Conservation (phyloP, 139 green algal species). For the Micromonas pusilla region DNA sequence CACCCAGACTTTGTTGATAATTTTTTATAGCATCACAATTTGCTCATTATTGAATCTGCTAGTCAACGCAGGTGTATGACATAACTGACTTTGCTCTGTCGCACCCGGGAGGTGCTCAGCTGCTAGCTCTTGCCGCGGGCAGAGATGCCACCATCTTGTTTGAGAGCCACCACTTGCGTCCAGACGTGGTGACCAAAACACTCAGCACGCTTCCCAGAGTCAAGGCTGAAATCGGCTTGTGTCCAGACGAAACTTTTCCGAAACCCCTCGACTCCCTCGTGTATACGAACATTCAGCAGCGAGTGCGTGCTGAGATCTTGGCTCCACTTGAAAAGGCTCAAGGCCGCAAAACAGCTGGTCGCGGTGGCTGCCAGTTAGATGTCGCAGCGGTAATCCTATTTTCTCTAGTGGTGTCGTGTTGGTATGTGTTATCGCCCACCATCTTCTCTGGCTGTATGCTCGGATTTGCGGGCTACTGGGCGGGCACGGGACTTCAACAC, state of each 20-base stretch:
- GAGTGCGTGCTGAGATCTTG: constrained; percentile 32
- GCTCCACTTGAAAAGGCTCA: neutral
- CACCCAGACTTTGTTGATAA: too few species aligned
- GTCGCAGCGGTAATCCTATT: constrained; percentile 20
- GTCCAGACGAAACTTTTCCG: constrained; percentile 17
- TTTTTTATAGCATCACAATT: neutral
- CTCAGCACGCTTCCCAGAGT: constrained; percentile 15
- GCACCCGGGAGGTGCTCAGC: constrained; percentile 29
- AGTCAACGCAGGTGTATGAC: constrained; percentile 26
- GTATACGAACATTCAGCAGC: constrained; percentile 23
- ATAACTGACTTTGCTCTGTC: constrained; percentile 24
- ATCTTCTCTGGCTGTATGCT: constrained; percentile 4
- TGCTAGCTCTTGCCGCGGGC: constrained; percentile 22
- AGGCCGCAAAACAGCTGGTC: neutral
- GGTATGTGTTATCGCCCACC: neutral
- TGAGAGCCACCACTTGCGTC: constrained; percentile 31
- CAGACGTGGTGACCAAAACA: constrained; percentile 13
- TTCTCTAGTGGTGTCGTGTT: neutral
- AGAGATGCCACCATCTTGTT: constrained; percentile 34
- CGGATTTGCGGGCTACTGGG: constrained; percentile 27
- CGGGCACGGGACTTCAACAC: constrained; percentile 33
- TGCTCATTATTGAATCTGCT: neutral
- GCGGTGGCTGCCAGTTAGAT: constrained; percentile 7
- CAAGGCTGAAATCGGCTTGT: neutral
- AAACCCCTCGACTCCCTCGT: constrained; percentile 22